Conservation (phyloP, 2,329 filamentous ascomycete genomes). For the Fusarium sp. region DNA sequence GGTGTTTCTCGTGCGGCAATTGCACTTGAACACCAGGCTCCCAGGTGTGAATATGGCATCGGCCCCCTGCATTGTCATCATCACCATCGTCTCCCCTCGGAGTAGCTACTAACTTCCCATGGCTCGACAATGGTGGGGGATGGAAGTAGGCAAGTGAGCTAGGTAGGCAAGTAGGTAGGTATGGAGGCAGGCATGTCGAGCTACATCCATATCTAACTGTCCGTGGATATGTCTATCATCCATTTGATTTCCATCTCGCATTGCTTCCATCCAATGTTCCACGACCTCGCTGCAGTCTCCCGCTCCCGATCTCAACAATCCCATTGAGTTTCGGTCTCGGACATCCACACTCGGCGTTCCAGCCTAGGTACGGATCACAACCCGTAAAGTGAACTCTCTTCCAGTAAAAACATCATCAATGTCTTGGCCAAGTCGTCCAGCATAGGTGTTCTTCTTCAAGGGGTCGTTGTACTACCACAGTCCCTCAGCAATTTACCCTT, state of each 20-base stretch:
- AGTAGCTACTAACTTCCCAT: neutral
- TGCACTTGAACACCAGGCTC: neutral
- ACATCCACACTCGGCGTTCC: neutral
- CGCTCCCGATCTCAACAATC: neutral
- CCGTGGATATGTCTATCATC: neutral
- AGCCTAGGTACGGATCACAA: neutral
- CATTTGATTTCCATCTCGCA: neutral
- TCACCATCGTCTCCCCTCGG: neutral
- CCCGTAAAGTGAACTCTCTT: neutral
- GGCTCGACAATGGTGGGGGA: neutral
- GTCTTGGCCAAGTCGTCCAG: neutral
- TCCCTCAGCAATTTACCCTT: neutral
- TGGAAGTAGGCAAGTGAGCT: neutral
- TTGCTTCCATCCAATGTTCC: neutral
- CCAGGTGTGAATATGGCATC: neutral
- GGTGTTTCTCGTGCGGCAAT: neutral
- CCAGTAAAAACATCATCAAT: neutral
- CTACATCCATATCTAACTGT: neutral
- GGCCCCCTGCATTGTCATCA: neutral
- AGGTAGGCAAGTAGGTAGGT: neutral
- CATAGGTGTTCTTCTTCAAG: neutral
- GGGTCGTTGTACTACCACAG: neutral
- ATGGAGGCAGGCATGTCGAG: neutral
- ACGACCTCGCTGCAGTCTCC: neutral
- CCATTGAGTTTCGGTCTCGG: neutral